These are phyloP conservation scores for Ophiostoma quercus DNA, from an alignment of 2,329 filamentous ascomycete species.

Conservation along the genomic window DNA sequence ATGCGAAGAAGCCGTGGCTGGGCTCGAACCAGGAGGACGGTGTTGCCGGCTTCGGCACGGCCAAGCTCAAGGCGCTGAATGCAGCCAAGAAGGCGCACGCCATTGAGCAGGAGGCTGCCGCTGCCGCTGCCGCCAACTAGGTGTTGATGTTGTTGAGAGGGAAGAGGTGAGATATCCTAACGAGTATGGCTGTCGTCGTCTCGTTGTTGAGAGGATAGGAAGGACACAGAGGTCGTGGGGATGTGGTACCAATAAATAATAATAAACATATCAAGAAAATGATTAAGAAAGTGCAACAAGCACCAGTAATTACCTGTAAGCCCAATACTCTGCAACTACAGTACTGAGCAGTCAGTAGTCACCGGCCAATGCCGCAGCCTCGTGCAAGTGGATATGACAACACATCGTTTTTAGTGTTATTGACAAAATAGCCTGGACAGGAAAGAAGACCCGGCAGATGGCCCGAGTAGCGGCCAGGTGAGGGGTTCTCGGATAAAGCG, in stretches of 20 bases:
- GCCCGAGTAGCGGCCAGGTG: background rate
- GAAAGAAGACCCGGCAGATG: slow-evolving; percentile 3
- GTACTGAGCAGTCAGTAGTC: background rate
- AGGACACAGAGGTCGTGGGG: background rate
- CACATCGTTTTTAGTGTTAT: background rate
- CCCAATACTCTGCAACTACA: no score
- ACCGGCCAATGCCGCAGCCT: background rate
- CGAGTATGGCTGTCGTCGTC: background rate
- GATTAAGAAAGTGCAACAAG: background rate
- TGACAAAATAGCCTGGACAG: background rate
- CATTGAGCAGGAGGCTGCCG: slow-evolving; percentile 24
- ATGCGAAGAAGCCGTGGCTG: slow-evolving; percentile 92
- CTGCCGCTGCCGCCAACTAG: slow-evolving; percentile 7
- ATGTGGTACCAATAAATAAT: background rate
- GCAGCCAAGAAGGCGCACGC: slow-evolving; percentile 44
- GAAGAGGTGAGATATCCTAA: background rate
- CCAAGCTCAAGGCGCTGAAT: slow-evolving; percentile 68
- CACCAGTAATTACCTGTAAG: background rate
- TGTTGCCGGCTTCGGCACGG: slow-evolving; percentile 75
- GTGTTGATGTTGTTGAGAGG: background rate
- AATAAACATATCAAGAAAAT: background rate
- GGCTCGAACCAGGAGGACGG: slow-evolving; percentile 79
- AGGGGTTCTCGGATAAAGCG: slow-evolving; percentile 5
- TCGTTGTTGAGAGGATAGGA: background rate
- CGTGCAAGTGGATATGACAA: background rate